Evolutionary conservation across 192 early-diverging fungal species (phyloP).

Genomic region (Coemansia sp.): DNA sequence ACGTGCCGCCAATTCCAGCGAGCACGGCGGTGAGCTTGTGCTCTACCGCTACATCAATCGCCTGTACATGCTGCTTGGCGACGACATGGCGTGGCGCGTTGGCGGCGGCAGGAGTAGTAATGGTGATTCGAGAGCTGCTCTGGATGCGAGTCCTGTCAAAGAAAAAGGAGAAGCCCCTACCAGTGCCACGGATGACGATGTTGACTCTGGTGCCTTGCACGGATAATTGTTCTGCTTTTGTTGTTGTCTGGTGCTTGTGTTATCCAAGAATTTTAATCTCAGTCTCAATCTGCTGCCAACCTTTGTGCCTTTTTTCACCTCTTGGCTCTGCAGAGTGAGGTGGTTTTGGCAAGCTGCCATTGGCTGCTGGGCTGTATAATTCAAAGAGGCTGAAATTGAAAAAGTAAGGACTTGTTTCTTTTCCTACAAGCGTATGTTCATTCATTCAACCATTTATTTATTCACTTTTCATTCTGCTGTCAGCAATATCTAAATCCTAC

Average conservation of each 20-base stretch:
- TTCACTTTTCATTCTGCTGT: not conserved
- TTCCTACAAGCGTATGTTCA: not conserved
- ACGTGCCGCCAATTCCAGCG: not conserved
- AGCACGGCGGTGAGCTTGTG: constrained; percentile 32
- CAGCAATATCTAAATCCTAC: not conserved
- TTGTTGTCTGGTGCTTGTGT: too few relatives aligned
- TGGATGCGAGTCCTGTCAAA: not conserved
- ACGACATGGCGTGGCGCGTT: constrained; percentile 19
- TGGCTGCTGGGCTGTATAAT: not conserved
- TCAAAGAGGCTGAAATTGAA: too few relatives aligned
- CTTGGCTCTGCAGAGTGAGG: not conserved
- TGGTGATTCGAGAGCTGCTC: not conserved
- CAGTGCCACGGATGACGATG: not conserved
- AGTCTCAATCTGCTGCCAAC: too few relatives aligned
- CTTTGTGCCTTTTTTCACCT: constrained; percentile 1
- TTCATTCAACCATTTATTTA: not conserved
- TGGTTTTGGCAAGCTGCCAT: not conserved
- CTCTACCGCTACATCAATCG: constrained; percentile 49
- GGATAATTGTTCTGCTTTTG: too few relatives aligned
- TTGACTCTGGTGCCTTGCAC: not conserved
- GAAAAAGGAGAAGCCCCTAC: not conserved
- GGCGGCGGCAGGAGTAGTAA: not conserved
- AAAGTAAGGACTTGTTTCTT: not conserved
- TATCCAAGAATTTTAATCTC: too few relatives aligned
- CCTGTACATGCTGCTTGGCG: constrained; percentile 23